Evolutionary conservation across 306 rosid genomes (phyloP).

Genomic region (Sesbania bispinosa): DNA sequence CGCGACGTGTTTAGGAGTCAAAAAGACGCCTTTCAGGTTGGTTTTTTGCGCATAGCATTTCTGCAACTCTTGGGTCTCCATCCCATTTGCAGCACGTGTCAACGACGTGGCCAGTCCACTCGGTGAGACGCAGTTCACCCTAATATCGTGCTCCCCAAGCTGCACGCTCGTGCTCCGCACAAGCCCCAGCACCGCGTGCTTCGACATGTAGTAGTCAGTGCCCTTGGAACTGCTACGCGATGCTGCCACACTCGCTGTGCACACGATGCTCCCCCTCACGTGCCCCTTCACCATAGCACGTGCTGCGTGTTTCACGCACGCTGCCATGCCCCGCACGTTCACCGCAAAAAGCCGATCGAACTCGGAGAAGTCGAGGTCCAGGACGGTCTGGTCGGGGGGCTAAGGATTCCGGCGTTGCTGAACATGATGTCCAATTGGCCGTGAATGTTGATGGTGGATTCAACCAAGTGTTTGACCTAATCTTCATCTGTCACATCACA

Average conservation of each 20-base stretch:
- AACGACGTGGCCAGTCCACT: slow-evolving; percentile 29
- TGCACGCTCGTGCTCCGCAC: no score
- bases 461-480: no score
- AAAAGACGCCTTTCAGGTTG: slow-evolving; percentile 34
- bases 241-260: no score
- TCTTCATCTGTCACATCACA: no score
- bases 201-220: slow-evolving; percentile 49
- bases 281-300: no score
- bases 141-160: slow-evolving; percentile 30
- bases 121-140: slow-evolving; percentile 61
- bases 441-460: neutral
- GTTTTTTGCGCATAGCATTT: neutral
- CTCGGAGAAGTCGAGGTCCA: slow-evolving; percentile 36
- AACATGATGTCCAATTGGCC: slow-evolving; percentile 53
- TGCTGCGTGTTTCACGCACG: no score
- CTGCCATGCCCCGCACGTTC: no score
- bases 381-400: slow-evolving; percentile 26
- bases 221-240: rapidly evolving
- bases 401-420: slow-evolving; percentile 45
- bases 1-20: slow-evolving; percentile 34
- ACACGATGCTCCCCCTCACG: no score
- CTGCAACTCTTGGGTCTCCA: slow-evolving; percentile 22
- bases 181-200: slow-evolving; percentile 55
- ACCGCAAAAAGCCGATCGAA: no score
- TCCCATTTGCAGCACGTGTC: neutral